Evolutionary conservation across 441 rosid genomes (phyloP).

Genomic region (Syzygium malaccense): DNA sequence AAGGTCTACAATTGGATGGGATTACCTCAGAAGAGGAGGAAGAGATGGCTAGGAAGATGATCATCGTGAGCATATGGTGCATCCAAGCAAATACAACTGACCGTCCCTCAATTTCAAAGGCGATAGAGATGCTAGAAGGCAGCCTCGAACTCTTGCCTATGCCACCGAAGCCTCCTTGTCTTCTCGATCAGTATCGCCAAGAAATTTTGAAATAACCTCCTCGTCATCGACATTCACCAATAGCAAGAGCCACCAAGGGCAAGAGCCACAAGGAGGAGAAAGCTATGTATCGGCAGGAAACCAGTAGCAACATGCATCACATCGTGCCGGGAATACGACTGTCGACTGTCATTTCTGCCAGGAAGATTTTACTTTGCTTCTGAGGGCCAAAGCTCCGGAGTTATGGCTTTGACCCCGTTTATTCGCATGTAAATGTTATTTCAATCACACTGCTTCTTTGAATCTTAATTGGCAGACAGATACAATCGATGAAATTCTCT

Average conservation of each 20-base stretch:
- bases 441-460: neutral
- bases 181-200: neutral
- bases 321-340: neutral
- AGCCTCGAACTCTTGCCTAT: slow-evolving; percentile 10
- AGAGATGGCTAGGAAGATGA: slow-evolving; percentile 24
- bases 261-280: neutral
- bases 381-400: neutral
- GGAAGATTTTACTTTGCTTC: neutral
- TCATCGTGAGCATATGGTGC: slow-evolving; percentile 33
- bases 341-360: neutral
- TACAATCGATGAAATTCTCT: neutral
- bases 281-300: neutral
- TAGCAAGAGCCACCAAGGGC: neutral
- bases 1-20: neutral
- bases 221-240: neutral
- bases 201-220: neutral
- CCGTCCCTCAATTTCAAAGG: slow-evolving; percentile 29
- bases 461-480: neutral
- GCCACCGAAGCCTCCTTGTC: slow-evolving; percentile 20
- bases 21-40: slow-evolving; percentile 15
- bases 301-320: neutral
- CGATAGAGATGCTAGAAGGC: slow-evolving; percentile 26
- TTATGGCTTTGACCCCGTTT: neutral
- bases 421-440: neutral
- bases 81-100: slow-evolving; percentile 22